These are phyloP conservation scores for Pachysandra terminalis DNA, from an alignment of 164 flowering plant species.

Conservation along the genomic window DNA sequence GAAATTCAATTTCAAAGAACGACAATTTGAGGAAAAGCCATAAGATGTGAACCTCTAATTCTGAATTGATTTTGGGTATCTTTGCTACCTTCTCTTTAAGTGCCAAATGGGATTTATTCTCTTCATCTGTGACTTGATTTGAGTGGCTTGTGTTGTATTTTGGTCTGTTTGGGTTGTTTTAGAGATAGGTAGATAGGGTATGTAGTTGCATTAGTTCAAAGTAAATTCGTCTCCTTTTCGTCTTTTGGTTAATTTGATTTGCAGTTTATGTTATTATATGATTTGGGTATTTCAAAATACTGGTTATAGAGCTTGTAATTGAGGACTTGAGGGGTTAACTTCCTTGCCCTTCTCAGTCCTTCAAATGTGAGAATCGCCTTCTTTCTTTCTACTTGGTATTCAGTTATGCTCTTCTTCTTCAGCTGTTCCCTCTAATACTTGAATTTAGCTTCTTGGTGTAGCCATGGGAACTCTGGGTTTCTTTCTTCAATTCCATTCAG, in stretches of 20 bases:
- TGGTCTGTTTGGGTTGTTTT: too few relatives aligned
- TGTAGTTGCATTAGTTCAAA: background rate
- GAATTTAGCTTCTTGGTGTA: slow-evolving; percentile 2
- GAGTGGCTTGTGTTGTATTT: background rate
- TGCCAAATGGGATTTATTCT: background rate
- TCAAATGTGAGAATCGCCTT: too few relatives aligned
- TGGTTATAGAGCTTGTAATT: background rate
- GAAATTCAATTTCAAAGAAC: too few relatives aligned
- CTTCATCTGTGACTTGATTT: slow-evolving; percentile 1
- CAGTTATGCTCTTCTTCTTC: too few relatives aligned
- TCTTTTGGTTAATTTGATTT: background rate
- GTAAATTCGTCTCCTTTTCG: background rate
- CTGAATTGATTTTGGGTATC: slow-evolving; percentile 1
- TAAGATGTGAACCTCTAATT: too few relatives aligned
- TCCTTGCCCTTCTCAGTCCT: too few relatives aligned
- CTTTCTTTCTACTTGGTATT: too few relatives aligned
- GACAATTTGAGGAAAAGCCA: too few relatives aligned
- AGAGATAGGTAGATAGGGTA: background rate
- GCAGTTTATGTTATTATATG: background rate
- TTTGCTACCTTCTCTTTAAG: background rate
- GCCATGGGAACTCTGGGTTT: slow-evolving; percentile 14
- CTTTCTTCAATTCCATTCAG: background rate
- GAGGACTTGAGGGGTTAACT: too few relatives aligned
- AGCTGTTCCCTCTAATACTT: too few relatives aligned
- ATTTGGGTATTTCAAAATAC: background rate